These are phyloP conservation scores for Wickerhamiella bombiphila DNA, from an alignment of 805 yeast species.

Conservation along the genomic window DNA sequence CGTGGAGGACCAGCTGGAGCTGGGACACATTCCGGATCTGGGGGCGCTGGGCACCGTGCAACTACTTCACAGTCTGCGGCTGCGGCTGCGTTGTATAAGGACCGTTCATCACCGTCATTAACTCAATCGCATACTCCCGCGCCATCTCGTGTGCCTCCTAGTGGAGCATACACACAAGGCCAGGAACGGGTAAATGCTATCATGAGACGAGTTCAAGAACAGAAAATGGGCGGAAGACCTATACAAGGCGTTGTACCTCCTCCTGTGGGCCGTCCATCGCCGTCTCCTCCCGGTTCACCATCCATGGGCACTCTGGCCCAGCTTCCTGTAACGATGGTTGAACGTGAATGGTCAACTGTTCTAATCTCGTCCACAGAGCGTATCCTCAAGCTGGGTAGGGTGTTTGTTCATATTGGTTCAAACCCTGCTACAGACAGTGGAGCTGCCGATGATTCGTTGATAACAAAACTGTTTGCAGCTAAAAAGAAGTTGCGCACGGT, in stretches of 20 bases:
- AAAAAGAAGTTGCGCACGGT: conserved; percentile 20
- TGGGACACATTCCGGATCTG: no score
- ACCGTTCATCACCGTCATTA: conserved; percentile 1
- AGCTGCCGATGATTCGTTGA: conserved; percentile 13
- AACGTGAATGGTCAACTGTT: conserved; percentile 34
- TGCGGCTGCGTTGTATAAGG: conserved; percentile 8
- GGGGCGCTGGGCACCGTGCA: conserved; percentile 2
- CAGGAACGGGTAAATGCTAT: conserved; percentile 17
- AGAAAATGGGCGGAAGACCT: conserved; percentile 5
- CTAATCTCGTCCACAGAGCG: conserved; percentile 34
- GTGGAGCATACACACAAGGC: conserved; percentile 15
- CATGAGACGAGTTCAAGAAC: conserved; percentile 15
- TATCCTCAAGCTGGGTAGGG: conserved; percentile 31
- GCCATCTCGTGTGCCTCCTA: conserved; percentile 1
- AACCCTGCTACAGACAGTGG: conserved; percentile 10
- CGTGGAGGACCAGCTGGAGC: no score
- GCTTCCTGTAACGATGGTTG: conserved; percentile 32
- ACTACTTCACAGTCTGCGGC: conserved; percentile 6
- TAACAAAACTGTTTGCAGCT: conserved; percentile 21
- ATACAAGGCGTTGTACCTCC: not conserved
- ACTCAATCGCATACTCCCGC: not conserved
- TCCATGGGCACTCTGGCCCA: conserved; percentile 7
- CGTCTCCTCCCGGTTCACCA: conserved; percentile 4
- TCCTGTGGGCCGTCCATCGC: conserved; percentile 4
- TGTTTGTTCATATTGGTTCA: conserved; percentile 17